Evolutionary conservation across 306 rosid species (phyloP), one percentile per base, ranked within the genome.

Genomic region (Castanea crenata): DNA sequence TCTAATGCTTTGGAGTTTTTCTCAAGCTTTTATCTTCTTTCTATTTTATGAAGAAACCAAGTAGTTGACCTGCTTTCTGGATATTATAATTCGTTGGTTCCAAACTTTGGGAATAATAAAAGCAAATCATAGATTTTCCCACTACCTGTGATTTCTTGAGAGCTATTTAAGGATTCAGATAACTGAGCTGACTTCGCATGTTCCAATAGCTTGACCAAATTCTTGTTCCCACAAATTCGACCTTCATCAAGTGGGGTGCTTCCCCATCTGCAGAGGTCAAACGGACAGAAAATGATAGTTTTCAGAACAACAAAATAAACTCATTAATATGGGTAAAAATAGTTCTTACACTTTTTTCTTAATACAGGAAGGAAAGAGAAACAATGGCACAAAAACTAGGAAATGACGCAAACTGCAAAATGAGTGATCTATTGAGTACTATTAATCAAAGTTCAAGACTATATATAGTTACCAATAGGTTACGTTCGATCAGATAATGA

Each of bases 211-310:
- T 82, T 89, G 70, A 91, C 87, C 80, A 95, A 74, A 80, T 89
- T 93, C 83, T 88, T 89, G 83, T 95, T 95, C 83, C 97, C 99
- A 77, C 92, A 86, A 86, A 79, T 90, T 41, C 89, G 90, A 64
- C 88, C 94, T 82, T 91, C 99, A 86, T 90, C 94, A 52, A 95
- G 78, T 5, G 99, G 98, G 71, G 98, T 93, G 78, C 91, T 91
- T 85, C 99, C 98, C 98, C 99, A 91, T 87, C 99, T 95, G 86
- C 68, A 75, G 70, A 12, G 62, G 38, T 49, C 21, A 71, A 44
- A 71, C 51, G 41, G 38, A 18, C n/a, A 18, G 9, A 29, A 69
- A 5, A 11, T 44, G 56, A 69, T 11, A 69, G 16, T 5, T 10
- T 20, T 38, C 4, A 13, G 58, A 74, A 29, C 11, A 65, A 73